Evolutionary conservation across 2,329 filamentous ascomycete species (phyloP).

Genomic region (Xylaria sp.): DNA sequence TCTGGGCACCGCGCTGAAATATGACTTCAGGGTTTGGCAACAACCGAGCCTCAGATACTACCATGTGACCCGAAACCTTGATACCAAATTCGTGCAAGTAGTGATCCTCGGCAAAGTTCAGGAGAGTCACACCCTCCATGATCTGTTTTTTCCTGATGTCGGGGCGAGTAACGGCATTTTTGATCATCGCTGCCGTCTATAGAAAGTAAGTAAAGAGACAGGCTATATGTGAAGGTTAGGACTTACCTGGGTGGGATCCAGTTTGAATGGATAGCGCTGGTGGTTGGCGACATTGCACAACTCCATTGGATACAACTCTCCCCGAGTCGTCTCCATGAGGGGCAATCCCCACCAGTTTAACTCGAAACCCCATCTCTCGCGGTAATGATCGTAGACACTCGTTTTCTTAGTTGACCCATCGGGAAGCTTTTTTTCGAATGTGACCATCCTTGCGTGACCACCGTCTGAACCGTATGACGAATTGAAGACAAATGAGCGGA

Average conservation of each 20-base stretch:
- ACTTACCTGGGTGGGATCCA: constrained; percentile 49
- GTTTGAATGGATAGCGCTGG: constrained; percentile 59
- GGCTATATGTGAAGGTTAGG: background rate
- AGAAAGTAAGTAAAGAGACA: constrained; percentile 17
- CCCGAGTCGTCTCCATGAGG: constrained; percentile 51
- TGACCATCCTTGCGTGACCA: constrained; percentile 46
- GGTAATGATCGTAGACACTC: constrained; percentile 51
- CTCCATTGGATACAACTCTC: constrained; percentile 57
- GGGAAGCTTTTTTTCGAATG: constrained; percentile 45
- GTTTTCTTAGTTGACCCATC: constrained; percentile 38
- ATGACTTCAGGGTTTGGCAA: constrained; percentile 65
- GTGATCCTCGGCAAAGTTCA: constrained; percentile 64
- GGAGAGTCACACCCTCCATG: constrained; percentile 57
- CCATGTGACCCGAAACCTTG: constrained; percentile 58
- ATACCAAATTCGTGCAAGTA: constrained; percentile 71
- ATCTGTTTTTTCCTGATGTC: constrained; percentile 59
- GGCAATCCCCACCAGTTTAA: constrained; percentile 48
- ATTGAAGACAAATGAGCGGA: constrained; percentile 48
- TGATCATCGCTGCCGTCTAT: constrained; percentile 84
- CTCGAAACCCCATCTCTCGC: constrained; percentile 47
- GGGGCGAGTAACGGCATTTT: constrained; percentile 79
- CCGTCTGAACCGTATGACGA: constrained; percentile 41
- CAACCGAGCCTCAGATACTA: constrained; percentile 63
- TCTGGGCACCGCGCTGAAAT: constrained; percentile 51
- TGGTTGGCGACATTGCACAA: constrained; percentile 47